Base-by-base conservation (phyloP, 805 yeast genomes). In the Metschnikowia kofuensis region DNA sequence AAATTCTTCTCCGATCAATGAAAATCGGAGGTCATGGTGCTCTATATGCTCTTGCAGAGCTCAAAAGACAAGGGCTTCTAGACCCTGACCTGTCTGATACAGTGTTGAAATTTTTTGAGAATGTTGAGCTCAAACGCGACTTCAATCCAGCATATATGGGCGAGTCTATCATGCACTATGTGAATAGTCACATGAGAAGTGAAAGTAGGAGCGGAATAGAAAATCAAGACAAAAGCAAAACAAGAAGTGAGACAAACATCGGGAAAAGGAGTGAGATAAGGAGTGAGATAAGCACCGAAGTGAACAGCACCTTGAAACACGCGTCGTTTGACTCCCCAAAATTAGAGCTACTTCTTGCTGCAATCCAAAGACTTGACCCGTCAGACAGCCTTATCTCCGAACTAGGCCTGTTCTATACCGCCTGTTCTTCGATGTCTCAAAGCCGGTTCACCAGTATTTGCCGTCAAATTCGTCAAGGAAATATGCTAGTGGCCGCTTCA, bases 391-490 rank as follows among this genome's bases (percentile, higher is more conserved):
- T 56, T 21, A 52, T 42, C 4, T 43, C 15, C 36, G 54, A 51
- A 41, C 54, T 52, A 40, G 52, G 38, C 14, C 12, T 4, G 14
- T 61, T 65, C 40, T 60, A 68, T 12, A 11, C 15, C 7, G 11
- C 26, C 16, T 5, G 7, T 28, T 6, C 41, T 7, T 10, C 36
- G 4, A 26, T 60, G 6, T 30, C 40, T 4, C 12, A 45, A 4
- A 52, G 42, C 5, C 55, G 54, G 38, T 56, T 57, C 45, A 47
- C 58, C 0, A 68, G 65, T 41, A 66, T 80, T 61, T 26, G 70
- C 0, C 57, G 66, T 39, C 72, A 69, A 48, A 67, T 79, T 44
- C 66, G 58, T 41, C 65, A 62, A 44, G 74, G 73, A 7, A 77
- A 77, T 47, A 28, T 58, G 16, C 61, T 66, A 27, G 61, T 76